Percentiles rank a stretch among this genome's conserved stretches.
Evolutionary conservation across 208 protist species (phyloP).

Genomic region (Angomonas ambiguus): DNA sequence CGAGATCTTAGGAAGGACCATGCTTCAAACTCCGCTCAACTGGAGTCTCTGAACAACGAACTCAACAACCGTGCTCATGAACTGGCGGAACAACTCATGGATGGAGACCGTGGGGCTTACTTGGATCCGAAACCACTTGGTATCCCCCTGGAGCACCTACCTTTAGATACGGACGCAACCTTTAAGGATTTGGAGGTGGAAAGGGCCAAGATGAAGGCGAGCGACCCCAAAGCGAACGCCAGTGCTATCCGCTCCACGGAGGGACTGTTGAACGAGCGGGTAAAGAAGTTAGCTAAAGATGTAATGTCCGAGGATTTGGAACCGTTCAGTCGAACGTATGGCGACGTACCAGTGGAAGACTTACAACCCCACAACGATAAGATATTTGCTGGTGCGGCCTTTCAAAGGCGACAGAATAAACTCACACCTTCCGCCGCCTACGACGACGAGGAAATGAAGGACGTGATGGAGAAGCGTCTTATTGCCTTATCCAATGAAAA

Average conservation of each 20-base stretch:
- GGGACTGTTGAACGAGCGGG: slow-evolving; percentile 56
- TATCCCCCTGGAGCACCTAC: slow-evolving; percentile 55
- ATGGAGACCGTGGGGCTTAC: slow-evolving; percentile 32
- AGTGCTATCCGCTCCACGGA: slow-evolving; percentile 32
- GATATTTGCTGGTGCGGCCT: slow-evolving; percentile 52
- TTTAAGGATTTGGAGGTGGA: slow-evolving; percentile 63
- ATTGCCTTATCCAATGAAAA: slow-evolving; percentile 54
- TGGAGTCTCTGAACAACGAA: slow-evolving; percentile 23
- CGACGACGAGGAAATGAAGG: slow-evolving; percentile 44
- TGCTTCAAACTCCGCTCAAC: slow-evolving; percentile 16
- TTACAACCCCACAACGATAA: slow-evolving; percentile 56
- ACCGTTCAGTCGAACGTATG: slow-evolving; percentile 39
- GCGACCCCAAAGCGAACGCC: slow-evolving; percentile 28
- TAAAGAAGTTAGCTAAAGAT: slow-evolving; percentile 42
- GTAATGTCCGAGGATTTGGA: slow-evolving; percentile 59
- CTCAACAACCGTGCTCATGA: slow-evolving; percentile 45
- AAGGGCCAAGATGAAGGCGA: slow-evolving; percentile 37
- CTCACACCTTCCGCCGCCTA: slow-evolving; percentile 18
- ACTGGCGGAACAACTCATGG: slow-evolving; percentile 30
- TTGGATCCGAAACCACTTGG: slow-evolving; percentile 42
- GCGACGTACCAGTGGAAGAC: slow-evolving; percentile 46
- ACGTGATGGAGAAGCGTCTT: slow-evolving; percentile 60
- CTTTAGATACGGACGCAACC: slow-evolving; percentile 39
- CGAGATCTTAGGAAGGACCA: slow-evolving; percentile 37
- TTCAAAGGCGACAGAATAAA: slow-evolving; percentile 35